These are phyloP conservation scores for Stentor coeruleus DNA, from an alignment of 73 alveolate genomes.

Conservation along the genomic window DNA sequence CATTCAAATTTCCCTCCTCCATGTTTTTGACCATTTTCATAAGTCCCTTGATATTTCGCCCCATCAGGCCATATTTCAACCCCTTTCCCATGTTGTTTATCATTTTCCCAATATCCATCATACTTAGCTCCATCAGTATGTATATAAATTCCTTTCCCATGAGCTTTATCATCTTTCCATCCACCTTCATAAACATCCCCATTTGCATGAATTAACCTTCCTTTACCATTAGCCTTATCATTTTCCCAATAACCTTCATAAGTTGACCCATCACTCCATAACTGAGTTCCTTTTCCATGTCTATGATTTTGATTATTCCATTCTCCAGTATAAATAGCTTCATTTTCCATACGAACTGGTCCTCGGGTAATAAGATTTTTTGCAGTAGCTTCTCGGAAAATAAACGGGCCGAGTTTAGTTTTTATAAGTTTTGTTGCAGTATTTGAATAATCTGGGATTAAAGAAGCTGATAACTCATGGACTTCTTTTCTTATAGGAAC, in stretches of 20 bases:
- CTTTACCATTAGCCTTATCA: not conserved
- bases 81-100: constrained; percentile 34
- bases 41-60: constrained; percentile 31
- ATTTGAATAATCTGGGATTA: constrained; percentile 11
- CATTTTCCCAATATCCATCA: constrained; percentile 38
- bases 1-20: constrained; percentile 40
- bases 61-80: constrained; percentile 30
- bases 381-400: not conserved
- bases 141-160: constrained; percentile 2
- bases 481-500: not conserved
- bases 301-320: not conserved
- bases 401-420: constrained; percentile 1
- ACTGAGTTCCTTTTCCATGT: constrained; percentile 1
- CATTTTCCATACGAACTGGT: constrained; percentile 4
- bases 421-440: not conserved
- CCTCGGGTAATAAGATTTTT: not conserved
- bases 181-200: constrained; percentile 22
- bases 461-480: not conserved
- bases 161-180: not conserved
- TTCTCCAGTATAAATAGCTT: constrained; percentile 18
- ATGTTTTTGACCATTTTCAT: constrained; percentile 28
- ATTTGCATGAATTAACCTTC: constrained; percentile 2
- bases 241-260: constrained; percentile 21
- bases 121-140: constrained; percentile 4
- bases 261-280: constrained; percentile 4